A percentile compares a stretch with the other conserved stretches of the same genome.
phyloP scores from a whole-genome alignment of 306 rosid genomes.

The Vigna hirtella region DNA sequence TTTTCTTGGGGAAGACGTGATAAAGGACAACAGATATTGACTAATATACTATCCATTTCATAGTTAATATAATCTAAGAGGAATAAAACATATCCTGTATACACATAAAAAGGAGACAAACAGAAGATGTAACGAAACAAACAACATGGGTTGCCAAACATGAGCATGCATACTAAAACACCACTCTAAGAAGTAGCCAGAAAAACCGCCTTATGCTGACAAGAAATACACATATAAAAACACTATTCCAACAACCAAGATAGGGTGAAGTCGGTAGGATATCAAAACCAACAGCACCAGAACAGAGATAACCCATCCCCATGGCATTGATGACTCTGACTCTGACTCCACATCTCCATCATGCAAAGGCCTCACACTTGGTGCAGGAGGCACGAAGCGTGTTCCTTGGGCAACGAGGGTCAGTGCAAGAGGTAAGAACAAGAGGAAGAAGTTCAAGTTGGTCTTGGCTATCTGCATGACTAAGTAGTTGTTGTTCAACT shows the following conservation, averaged over 20 bases:
- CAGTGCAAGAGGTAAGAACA: conserved; percentile 39
- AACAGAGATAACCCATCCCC: conserved; percentile 21
- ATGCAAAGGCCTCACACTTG: neutral
- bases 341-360: conserved; percentile 3
- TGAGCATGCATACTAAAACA: neutral
- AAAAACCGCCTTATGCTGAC: conserved; percentile 4
- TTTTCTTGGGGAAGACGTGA: neutral
- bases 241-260: conserved; percentile 36
- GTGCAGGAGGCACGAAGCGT: conserved; percentile 11
- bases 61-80: conserved; percentile 4
- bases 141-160: neutral
- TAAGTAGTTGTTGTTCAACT: conserved; percentile 18
- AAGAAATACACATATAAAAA: conserved; percentile 29
- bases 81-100: neutral
- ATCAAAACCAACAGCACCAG: conserved; percentile 38
- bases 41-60: neutral
- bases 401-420: conserved; percentile 22
- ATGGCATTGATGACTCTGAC: neutral
- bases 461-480: conserved; percentile 30
- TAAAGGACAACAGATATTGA: neutral
- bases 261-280: conserved; percentile 36
- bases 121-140: neutral
- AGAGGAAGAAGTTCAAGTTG: conserved; percentile 40
- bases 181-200: neutral
- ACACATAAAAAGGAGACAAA: neutral